These are phyloP conservation scores for Hypocrella siamensis DNA, from an alignment of 2,329 filamentous ascomycete species.

Conservation along the genomic window DNA sequence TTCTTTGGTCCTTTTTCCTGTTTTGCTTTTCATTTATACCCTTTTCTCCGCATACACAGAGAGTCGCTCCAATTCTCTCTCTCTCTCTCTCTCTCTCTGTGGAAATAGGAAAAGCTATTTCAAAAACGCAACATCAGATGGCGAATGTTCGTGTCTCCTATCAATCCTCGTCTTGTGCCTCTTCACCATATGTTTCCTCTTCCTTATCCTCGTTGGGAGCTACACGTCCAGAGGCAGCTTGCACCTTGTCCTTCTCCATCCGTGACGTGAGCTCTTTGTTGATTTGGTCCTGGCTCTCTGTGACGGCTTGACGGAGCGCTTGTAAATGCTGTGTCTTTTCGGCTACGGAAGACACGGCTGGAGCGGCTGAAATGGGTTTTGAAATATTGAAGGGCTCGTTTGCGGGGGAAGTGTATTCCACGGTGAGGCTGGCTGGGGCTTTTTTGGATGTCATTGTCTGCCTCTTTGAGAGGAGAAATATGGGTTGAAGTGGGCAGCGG, in stretches of 20 bases:
- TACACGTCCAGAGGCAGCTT: constrained; percentile 12
- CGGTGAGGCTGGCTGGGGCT: constrained; percentile 18
- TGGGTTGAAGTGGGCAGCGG: no score
- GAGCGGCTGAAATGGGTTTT: constrained; percentile 18
- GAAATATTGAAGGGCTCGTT: constrained; percentile 30
- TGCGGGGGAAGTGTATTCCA: constrained; percentile 37
- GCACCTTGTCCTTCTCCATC: constrained; percentile 58
- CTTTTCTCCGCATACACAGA: no score
- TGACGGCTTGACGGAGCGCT: constrained; percentile 39
- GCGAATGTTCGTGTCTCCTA: not conserved
- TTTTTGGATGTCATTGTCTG: constrained; percentile 1
- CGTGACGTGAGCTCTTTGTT: constrained; percentile 56
- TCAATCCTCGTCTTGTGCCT: constrained; percentile 51
- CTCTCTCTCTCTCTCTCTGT: no score
- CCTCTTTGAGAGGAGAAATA: no score
- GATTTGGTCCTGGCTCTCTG: constrained; percentile 45
- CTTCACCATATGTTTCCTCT: constrained; percentile 76
- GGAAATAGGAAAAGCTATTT: not conserved
- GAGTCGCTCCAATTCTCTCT: no score
- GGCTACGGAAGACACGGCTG: constrained; percentile 18
- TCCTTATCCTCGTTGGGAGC: constrained; percentile 38
- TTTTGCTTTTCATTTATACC: no score
- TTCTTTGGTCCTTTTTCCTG: no score
- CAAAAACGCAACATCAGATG: not conserved
- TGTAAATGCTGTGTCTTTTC: constrained; percentile 45